A percentile compares a stretch with the other conserved stretches of the same genome.
phyloP scores from a whole-genome alignment of 352 stramenopile species.

The Phytophthora pinifolia region DNA sequence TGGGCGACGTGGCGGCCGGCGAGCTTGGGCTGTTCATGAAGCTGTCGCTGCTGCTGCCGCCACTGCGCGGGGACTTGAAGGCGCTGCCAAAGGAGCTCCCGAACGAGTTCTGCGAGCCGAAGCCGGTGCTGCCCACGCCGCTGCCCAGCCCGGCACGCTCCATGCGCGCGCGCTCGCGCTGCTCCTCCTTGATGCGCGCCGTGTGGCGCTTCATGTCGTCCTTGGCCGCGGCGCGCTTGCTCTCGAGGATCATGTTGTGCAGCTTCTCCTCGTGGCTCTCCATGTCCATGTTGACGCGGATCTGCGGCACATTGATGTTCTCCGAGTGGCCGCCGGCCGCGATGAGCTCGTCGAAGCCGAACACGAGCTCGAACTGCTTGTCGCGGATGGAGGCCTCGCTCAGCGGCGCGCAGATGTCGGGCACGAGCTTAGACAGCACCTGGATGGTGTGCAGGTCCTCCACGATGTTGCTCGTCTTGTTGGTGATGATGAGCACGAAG shows the following conservation, averaged over 20 bases:
- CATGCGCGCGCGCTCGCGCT: conserved; percentile 78
- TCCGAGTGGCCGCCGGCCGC: conserved; percentile 97
- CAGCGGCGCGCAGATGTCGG: conserved; percentile 93
- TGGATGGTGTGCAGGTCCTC: conserved; percentile 98
- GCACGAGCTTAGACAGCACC: conserved; percentile 97
- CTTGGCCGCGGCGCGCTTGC: conserved; percentile 90
- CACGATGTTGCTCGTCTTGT: conserved; percentile 99
- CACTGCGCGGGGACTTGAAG: conserved; percentile 70
- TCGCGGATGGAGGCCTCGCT: conserved; percentile 95
- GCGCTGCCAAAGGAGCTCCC: conserved; percentile 61
- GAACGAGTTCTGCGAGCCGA: conserved; percentile 76
- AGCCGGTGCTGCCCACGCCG: conserved; percentile 64
- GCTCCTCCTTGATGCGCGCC: conserved; percentile 86
- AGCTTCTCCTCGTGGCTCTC: conserved; percentile 99
- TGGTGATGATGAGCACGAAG: conserved; percentile 99
- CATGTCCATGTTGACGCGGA: conserved; percentile 99
- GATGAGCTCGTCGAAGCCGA: conserved; percentile 99
- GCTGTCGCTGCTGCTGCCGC: conserved; percentile 35
- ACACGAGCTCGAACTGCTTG: conserved; percentile 98
- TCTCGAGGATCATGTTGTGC: conserved; percentile 97
- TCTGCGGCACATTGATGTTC: conserved; percentile 91
- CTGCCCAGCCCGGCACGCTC: conserved; percentile 72
- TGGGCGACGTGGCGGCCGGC: conserved; percentile 58
- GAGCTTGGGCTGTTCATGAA: conserved; percentile 43
- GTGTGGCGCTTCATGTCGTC: conserved; percentile 91